Percentiles rank a stretch among this genome's conserved stretches.
These are phyloP conservation scores for Jackrogersella minutella DNA, from an alignment of 495 filamentous ascomycete genomes.

Conservation along the genomic window DNA sequence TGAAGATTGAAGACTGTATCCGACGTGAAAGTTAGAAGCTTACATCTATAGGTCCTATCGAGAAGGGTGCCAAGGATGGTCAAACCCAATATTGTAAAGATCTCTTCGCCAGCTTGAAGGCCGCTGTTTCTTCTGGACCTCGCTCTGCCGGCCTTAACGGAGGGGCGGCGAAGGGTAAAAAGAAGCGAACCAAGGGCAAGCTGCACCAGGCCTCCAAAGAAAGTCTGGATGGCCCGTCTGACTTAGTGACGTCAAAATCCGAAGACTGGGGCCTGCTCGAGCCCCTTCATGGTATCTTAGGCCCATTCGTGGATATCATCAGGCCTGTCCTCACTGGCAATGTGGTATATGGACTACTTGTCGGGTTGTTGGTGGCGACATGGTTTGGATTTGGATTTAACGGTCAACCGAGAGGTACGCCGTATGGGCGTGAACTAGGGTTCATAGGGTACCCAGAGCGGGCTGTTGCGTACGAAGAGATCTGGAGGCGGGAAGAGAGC, in stretches of 20 bases:
- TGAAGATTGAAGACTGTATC: conserved; percentile 48
- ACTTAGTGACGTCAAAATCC: conserved; percentile 53
- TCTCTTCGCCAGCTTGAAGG: conserved; percentile 74
- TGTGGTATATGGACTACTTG: conserved; percentile 66
- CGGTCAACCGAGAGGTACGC: conserved; percentile 45
- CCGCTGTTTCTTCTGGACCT: conserved; percentile 71
- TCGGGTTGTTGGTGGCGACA: conserved; percentile 65
- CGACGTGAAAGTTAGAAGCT: conserved; percentile 20
- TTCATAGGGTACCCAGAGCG: conserved; percentile 67
- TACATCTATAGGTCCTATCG: conserved; percentile 75
- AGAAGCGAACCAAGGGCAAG: conserved; percentile 67
- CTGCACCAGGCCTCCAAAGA: conserved; percentile 49
- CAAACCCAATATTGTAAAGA: conserved; percentile 82
- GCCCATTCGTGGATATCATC: conserved; percentile 74
- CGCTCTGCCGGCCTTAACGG: conserved; percentile 55
- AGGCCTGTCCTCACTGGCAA: conserved; percentile 75
- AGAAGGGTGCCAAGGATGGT: conserved; percentile 93
- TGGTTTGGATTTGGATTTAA: conserved; percentile 61
- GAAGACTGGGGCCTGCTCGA: conserved; percentile 83
- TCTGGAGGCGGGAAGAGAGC: conserved; percentile 89
- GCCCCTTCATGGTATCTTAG: conserved; percentile 72
- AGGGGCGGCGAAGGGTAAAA: conserved; percentile 57
- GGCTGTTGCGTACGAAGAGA: conserved; percentile 86
- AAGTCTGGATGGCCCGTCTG: conserved; percentile 55
- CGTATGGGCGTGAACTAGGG: conserved; percentile 46